These are phyloP conservation scores for Malus sylvestris DNA, from an alignment of 306 rosid species.

Conservation along the genomic window DNA sequence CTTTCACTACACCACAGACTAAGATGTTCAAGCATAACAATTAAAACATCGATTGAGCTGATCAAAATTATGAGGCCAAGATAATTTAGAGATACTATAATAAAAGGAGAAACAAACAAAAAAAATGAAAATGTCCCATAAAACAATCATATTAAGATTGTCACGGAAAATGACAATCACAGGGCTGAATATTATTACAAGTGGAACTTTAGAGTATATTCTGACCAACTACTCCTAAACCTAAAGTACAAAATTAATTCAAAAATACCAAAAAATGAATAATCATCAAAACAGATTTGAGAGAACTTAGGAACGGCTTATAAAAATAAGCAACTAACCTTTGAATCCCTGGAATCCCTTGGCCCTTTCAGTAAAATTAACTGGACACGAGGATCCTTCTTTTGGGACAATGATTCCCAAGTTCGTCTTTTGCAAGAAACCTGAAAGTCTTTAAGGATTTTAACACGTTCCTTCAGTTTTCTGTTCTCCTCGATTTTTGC, in stretches of 20 bases:
- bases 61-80: background rate
- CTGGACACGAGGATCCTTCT: conserved; percentile 64
- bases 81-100: background rate
- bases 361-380: conserved; percentile 53
- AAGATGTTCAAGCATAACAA: background rate
- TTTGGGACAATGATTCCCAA: conserved; percentile 58
- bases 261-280: background rate
- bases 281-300: background rate
- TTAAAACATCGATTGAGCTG: background rate
- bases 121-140: background rate
- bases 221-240: background rate
- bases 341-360: conserved; percentile 25
- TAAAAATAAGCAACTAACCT: conserved; percentile 39
- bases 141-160: background rate
- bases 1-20: background rate
- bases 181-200: background rate
- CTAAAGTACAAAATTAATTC: background rate
- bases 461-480: conserved; percentile 43
- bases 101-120: background rate
- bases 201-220: background rate
- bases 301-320: background rate
- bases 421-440: conserved; percentile 58
- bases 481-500: conserved; percentile 79
- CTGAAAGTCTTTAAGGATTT: conserved; percentile 76
- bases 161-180: background rate